Conservation (phyloP, 108 stramenopile species). For the Skeletonema menzelii region DNA sequence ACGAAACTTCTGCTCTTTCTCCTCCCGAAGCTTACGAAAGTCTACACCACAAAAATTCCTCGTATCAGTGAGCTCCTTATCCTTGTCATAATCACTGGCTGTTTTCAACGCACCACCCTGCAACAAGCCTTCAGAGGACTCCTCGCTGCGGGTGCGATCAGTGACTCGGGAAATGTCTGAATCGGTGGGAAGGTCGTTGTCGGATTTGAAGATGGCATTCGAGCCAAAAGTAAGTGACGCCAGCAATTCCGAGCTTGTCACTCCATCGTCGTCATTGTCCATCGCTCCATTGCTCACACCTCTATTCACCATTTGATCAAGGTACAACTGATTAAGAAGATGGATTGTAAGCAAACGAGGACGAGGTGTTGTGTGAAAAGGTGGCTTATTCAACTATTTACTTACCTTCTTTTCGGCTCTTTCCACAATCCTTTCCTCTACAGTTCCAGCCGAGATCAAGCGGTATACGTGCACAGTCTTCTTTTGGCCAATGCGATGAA, state of each 20-base stretch:
- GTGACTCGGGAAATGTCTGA: constrained; percentile 78
- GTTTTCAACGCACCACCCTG: constrained; percentile 33
- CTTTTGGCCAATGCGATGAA: constrained; percentile 95
- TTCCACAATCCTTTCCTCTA: constrained; percentile 87
- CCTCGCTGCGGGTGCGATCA: constrained; percentile 67
- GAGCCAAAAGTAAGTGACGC: constrained; percentile 63
- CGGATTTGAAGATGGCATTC: constrained; percentile 57
- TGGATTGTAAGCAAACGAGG: neutral
- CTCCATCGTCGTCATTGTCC: constrained; percentile 66
- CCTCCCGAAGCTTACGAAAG: constrained; percentile 55
- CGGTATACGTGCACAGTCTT: constrained; percentile 90
- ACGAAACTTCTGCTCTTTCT: constrained; percentile 34
- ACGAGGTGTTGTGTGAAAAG: too few species aligned
- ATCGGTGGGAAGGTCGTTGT: constrained; percentile 61
- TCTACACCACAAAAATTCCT: constrained; percentile 54
- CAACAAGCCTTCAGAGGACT: constrained; percentile 45
- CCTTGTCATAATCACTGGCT: constrained; percentile 55
- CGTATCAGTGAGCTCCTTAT: constrained; percentile 49
- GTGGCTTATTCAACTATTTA: neutral
- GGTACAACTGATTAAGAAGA: constrained; percentile 39
- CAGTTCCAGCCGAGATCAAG: constrained; percentile 79
- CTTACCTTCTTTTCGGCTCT: constrained; percentile 77
- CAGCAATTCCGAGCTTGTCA: constrained; percentile 66
- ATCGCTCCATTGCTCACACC: constrained; percentile 33
- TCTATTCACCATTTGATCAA: constrained; percentile 80